Evolutionary conservation across 2,329 filamentous ascomycete genomes (phyloP).

Genomic region (Chaetomiaceae sp.): DNA sequence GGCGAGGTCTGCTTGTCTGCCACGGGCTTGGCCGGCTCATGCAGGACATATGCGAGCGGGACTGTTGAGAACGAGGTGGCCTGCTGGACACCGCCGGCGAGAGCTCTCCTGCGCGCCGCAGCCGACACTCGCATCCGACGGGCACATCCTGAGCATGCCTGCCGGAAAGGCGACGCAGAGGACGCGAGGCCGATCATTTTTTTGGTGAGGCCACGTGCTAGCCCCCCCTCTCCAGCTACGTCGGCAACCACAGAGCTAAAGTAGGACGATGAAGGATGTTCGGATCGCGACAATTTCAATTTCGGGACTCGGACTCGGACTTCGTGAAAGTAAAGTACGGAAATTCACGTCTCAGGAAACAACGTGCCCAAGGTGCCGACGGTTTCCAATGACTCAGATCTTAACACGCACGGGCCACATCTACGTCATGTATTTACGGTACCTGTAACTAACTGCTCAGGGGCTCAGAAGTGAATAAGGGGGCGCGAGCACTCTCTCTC

Average conservation of each 20-base stretch:
- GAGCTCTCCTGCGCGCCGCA: not conserved
- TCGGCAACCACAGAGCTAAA: no score
- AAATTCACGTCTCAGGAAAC: no score
- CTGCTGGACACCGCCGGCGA: conserved; percentile 1
- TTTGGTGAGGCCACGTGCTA: not conserved
- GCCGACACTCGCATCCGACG: conserved; percentile 5
- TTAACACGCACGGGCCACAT: conserved; percentile 11
- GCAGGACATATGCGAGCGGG: conserved; percentile 58
- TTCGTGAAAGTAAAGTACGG: no score
- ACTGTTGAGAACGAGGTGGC: conserved; percentile 23
- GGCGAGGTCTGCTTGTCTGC: conserved; percentile 45
- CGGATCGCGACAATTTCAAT: no score
- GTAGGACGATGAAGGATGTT: no score
- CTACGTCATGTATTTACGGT: conserved; percentile 13
- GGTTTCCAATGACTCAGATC: no score
- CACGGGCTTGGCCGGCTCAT: conserved; percentile 48
- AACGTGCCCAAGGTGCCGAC: no score
- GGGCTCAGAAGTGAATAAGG: conserved; percentile 4
- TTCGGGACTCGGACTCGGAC: no score
- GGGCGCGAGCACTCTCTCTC: not conserved
- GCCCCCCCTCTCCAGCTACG: no score
- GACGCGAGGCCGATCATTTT: conserved; percentile 5
- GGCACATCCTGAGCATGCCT: not conserved
- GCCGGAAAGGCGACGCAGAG: not conserved
- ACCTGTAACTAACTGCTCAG: no score